These are phyloP conservation scores for Mycosphaerella sp. DNA, from an alignment of 2,329 filamentous ascomycete genomes.

Conservation along the genomic window DNA sequence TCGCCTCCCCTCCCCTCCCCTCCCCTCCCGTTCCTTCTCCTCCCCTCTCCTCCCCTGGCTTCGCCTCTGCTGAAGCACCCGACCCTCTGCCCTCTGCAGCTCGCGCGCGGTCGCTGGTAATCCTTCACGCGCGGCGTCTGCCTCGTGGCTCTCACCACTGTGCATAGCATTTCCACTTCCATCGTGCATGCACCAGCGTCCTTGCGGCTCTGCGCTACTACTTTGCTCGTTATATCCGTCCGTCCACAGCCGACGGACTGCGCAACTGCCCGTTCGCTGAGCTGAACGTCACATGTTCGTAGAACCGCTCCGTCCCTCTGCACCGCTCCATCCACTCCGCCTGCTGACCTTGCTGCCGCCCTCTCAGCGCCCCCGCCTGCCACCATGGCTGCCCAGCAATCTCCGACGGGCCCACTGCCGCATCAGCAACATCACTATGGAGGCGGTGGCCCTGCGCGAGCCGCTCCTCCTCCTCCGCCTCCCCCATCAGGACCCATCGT, in stretches of 20 bases:
- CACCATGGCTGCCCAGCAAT: conserved; percentile 53
- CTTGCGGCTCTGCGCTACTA: background rate
- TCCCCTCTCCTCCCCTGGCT: no score
- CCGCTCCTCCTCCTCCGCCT: conserved; percentile 56
- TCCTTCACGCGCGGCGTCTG: background rate
- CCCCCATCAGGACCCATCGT: conserved; percentile 47
- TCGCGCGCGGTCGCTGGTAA: background rate
- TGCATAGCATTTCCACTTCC: background rate
- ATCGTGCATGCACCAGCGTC: background rate
- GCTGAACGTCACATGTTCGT: background rate
- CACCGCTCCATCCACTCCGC: background rate
- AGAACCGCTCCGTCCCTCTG: background rate
- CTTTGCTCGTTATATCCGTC: no score
- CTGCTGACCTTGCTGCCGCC: background rate
- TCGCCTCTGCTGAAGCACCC: background rate
- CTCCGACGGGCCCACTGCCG: conserved; percentile 64
- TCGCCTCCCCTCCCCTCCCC: no score
- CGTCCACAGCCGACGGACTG: background rate
- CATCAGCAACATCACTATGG: conserved; percentile 57
- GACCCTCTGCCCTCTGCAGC: background rate
- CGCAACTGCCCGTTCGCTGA: background rate
- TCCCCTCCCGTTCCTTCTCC: no score
- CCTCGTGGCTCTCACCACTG: background rate
- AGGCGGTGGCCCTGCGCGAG: conserved; percentile 52
- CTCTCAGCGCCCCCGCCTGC: background rate